phyloP scores from a whole-genome alignment of 2,329 filamentous ascomycete genomes.

The Penicillium sp. region DNA sequence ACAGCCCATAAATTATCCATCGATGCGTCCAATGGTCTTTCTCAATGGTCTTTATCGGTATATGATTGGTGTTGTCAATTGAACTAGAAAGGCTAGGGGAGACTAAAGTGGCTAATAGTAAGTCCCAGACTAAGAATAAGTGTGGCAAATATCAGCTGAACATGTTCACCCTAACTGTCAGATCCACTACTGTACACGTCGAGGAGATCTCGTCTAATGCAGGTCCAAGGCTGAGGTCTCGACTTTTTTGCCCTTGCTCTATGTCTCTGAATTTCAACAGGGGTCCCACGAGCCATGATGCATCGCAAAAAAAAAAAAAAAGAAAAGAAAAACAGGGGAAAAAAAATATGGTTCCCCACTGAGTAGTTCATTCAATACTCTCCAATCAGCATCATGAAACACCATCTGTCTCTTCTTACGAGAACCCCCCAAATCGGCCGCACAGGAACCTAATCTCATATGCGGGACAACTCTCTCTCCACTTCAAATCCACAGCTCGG shows the following conservation, averaged over 20 bases:
- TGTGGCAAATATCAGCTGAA: conserved; percentile 12
- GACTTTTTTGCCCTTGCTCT: not conserved
- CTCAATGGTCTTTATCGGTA: too few species aligned
- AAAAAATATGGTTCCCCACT: conserved; percentile 1
- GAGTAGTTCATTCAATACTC: conserved; percentile 3
- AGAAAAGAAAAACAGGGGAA: not conserved
- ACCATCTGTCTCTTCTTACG: conserved; percentile 7
- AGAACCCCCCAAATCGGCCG: conserved; percentile 15
- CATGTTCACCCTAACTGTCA: conserved; percentile 5
- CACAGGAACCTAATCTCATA: conserved; percentile 24
- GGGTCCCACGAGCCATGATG: conserved; percentile 11
- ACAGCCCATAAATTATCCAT: not conserved
- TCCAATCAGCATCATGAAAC: conserved; percentile 18
- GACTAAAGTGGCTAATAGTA: not conserved
- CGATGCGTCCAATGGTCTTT: not conserved
- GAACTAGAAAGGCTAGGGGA: not conserved
- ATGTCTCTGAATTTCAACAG: conserved; percentile 4
- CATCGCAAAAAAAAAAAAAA: not conserved
- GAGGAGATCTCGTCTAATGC: conserved; percentile 5
- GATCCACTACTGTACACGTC: conserved; percentile 11
- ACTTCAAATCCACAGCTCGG: conserved; percentile 5
- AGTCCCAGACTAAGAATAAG: conserved; percentile 3
- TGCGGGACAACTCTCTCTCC: conserved; percentile 6
- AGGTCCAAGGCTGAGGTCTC: conserved; percentile 9
- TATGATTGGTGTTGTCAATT: not conserved